Base-by-base conservation (phyloP, 352 stramenopile genomes). In the Salisapilia sapeloensis region DNA sequence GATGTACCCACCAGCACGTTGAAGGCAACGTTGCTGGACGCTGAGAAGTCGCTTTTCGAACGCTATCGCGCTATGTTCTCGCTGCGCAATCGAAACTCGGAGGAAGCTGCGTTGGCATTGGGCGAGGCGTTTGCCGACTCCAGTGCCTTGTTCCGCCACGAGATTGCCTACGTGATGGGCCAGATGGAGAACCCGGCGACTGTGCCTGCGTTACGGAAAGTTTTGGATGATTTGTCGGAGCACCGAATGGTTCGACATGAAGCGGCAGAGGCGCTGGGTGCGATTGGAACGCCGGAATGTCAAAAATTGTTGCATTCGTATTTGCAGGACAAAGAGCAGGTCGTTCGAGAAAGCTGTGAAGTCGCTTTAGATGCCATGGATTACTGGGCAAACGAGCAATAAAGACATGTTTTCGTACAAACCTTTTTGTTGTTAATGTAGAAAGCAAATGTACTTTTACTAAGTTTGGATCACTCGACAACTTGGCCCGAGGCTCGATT, bases 191-290 rank as follows among this genome's bases (percentile, higher is more conserved):
- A 91, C 54, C 58, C 70, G 6, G 66, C 82, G 33, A 74, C 74
- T 0, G 67, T 92, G 33, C 61, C 71, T 15, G 84, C 83, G 35
- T 66, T 99, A 17, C 91, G 77, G 34, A 67, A 60, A 26, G 81
- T 91, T 31, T 60, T 99, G 11, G 46, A 79, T 35, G 60, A 96
- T 53, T 39, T 60, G 18, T 66, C 43, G 19, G 86, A 98, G 62
- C 93, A 99, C 61, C 60, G 69, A 28, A 98, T 99, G 91, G 94
- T 98, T 20, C 79, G 94, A 42, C 94, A 99, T 54, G 94, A 99
- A 53, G 92, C 86, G 21, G 93, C 93, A 0, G 94, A 99, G 67
- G 93, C 94, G 17, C 62, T 98, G 6, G 94, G 94, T 34, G 87
- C 93, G 4, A 97, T 99, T 44, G 92, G 92, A 42, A 85, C 82